These are phyloP conservation scores for Wickerhamomyces sydowiorum DNA, from an alignment of 805 yeast genomes.

Conservation along the genomic window DNA sequence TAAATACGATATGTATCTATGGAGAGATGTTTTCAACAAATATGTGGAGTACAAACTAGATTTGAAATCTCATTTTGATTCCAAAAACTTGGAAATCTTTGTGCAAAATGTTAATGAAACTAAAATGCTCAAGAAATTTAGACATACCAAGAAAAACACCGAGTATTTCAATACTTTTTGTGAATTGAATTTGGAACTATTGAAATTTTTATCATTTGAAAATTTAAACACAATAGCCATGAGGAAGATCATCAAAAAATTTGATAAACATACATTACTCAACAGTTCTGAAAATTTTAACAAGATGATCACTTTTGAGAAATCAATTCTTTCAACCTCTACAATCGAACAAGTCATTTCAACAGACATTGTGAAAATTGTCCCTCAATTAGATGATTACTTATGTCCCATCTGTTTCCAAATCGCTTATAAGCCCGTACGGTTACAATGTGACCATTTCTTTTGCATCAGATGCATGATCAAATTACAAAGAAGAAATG, in stretches of 20 bases:
- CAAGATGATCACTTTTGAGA: constrained; percentile 30
- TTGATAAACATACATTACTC: constrained; percentile 65
- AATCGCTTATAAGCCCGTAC: constrained; percentile 67
- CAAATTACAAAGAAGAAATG: constrained; percentile 53
- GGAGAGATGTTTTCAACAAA: constrained; percentile 64
- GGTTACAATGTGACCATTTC: constrained; percentile 57
- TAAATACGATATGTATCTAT: constrained; percentile 52
- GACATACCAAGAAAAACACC: constrained; percentile 39
- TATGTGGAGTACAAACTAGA: constrained; percentile 66
- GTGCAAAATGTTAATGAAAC: constrained; percentile 33
- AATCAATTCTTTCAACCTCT: constrained; percentile 4
- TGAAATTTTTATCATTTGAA: constrained; percentile 56
- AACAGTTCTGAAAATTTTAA: constrained; percentile 43
- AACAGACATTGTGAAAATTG: constrained; percentile 43
- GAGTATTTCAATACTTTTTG: constrained; percentile 45
- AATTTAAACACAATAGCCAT: constrained; percentile 59
- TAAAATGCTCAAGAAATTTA: constrained; percentile 31
- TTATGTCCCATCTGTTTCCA: constrained; percentile 68
- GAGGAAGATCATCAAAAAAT: constrained; percentile 64
- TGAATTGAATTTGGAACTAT: constrained; percentile 44
- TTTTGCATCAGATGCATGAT: constrained; percentile 72
- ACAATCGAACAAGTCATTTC: constrained; percentile 39
- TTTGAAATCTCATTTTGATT: constrained; percentile 42
- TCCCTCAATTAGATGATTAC: constrained; percentile 75
- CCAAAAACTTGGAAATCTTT: constrained; percentile 39